Conservation (phyloP, 257 asterid species). For the Salvia hispanica region DNA sequence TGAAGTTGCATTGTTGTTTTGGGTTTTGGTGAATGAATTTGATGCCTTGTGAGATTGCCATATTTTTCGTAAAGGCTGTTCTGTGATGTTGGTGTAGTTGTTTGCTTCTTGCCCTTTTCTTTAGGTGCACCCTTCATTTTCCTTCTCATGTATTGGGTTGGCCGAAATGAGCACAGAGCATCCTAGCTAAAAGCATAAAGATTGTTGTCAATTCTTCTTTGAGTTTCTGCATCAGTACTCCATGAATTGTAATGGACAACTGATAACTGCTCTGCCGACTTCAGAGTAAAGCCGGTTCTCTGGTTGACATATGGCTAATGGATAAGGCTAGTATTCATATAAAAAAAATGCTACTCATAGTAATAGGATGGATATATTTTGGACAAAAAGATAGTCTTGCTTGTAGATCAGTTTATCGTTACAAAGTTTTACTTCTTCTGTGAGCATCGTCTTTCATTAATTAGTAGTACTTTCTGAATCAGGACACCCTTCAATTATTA, state of each 20-base stretch:
- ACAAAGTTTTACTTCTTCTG: not conserved
- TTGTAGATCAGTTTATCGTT: not conserved
- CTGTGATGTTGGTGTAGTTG: conserved; percentile 1
- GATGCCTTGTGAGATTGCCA: not conserved
- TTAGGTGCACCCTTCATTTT: not conserved
- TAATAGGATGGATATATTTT: not conserved
- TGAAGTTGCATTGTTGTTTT: not conserved
- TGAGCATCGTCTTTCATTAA: not conserved
- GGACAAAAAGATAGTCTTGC: not conserved
- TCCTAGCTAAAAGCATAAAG: not conserved
- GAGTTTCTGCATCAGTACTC: not conserved
- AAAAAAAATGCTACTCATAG: not conserved
- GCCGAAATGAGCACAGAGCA: conserved; percentile 3
- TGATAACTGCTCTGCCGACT: not conserved
- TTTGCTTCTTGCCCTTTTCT: not conserved
- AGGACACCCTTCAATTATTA: conserved; percentile 17
- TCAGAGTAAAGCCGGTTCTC: not conserved
- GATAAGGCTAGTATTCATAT: not conserved
- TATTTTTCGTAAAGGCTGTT: not conserved
- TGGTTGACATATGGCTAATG: not conserved
- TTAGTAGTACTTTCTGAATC: conserved; percentile 18
- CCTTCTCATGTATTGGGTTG: not conserved
- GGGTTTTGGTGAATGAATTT: not conserved
- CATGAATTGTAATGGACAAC: not conserved
- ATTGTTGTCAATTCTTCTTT: not conserved